Evolutionary conservation across 306 rosid species (phyloP).

Genomic region (Hippophae gyantsensis): DNA sequence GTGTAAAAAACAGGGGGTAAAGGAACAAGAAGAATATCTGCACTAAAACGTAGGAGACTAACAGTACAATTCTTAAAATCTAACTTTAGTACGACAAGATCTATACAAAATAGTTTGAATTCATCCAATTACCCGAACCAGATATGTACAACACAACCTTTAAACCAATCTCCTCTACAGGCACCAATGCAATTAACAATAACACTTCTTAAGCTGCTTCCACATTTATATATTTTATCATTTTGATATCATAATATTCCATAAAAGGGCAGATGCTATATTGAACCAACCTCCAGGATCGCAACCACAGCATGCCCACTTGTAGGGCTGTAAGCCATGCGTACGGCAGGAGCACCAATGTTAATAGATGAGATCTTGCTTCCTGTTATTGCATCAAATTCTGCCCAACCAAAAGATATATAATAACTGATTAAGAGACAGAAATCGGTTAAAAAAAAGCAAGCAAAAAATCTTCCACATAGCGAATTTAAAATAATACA

Average conservation of each 20-base stretch:
- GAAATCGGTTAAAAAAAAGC: background rate
- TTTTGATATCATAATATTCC: conserved; percentile 5
- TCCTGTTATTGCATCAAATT: conserved; percentile 91
- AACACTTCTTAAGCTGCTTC: background rate
- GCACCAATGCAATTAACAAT: background rate
- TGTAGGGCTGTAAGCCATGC: conserved; percentile 88
- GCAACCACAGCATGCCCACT: conserved; percentile 84
- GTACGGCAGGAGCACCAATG: conserved; percentile 83
- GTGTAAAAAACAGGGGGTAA: too few relatives aligned
- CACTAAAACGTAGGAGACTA: too few relatives aligned
- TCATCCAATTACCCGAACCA: background rate
- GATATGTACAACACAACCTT: background rate
- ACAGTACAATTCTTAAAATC: too few relatives aligned
- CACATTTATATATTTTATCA: background rate
- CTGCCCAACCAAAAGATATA: conserved; percentile 32
- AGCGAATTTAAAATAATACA: background rate
- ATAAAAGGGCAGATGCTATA: conserved; percentile 8
- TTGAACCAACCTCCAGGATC: conserved; percentile 60
- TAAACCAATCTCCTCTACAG: conserved; percentile 1
- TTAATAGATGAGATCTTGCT: conserved; percentile 81
- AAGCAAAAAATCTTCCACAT: background rate
- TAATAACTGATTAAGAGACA: background rate
- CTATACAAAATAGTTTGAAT: background rate
- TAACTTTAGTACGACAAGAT: background rate
- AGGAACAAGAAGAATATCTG: too few relatives aligned